These are phyloP conservation scores for Yamadazyma oceani DNA, from an alignment of 1,139 yeast genomes.

Conservation along the genomic window DNA sequence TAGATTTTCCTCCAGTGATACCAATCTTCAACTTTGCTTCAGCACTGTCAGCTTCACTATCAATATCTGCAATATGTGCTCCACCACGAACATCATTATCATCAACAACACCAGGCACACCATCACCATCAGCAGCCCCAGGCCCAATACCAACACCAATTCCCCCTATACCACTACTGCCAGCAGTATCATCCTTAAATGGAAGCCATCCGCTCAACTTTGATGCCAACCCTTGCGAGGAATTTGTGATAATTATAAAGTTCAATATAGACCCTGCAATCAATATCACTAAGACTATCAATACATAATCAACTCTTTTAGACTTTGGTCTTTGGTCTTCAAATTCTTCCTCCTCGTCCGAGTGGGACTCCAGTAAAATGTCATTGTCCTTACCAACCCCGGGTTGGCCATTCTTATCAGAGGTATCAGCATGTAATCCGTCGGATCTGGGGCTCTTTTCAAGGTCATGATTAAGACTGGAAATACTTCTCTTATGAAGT, in stretches of 20 bases:
- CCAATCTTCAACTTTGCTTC: conserved; percentile 1
- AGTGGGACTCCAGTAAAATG: too few species aligned
- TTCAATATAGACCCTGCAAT: conserved; percentile 13
- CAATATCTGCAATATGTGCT: background rate
- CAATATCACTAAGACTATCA: conserved; percentile 9
- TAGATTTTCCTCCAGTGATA: background rate
- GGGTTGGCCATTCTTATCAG: background rate
- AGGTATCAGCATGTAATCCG: background rate
- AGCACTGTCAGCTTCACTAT: background rate
- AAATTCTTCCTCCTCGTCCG: too few species aligned
- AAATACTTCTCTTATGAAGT: conserved; percentile 15
- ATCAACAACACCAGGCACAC: too few species aligned
- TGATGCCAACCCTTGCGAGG: background rate
- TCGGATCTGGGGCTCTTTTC: conserved; percentile 2
- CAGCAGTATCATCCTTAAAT: too few species aligned
- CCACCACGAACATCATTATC: too few species aligned
- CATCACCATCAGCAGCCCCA: too few species aligned
- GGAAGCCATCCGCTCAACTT: background rate
- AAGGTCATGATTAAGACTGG: conserved; percentile 8
- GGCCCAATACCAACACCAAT: too few species aligned
- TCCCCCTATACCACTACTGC: too few species aligned
- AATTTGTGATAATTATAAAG: conserved; percentile 8
- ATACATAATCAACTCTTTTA: conserved; percentile 9
- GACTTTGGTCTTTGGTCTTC: conserved; percentile 1
- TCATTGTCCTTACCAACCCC: conserved; percentile 2